Base-by-base conservation (phyloP, 208 protist genomes). In the Leptomonas pyrrhocoris region DNA sequence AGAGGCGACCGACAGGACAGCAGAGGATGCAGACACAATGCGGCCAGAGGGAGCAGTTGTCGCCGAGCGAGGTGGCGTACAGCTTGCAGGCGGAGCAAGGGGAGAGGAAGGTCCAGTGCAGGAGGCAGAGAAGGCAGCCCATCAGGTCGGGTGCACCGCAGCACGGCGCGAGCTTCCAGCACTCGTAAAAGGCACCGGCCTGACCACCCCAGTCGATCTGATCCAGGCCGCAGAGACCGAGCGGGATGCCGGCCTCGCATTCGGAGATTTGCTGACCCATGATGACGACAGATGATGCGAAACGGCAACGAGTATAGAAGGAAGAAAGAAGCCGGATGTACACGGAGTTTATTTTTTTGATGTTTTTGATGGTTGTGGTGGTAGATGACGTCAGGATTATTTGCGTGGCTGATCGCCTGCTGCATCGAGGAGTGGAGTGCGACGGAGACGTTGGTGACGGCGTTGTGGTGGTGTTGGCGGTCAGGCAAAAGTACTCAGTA, bases 161-260 rank as follows among this genome's bases (percentile, higher is more conserved):
- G 77, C 83, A 95, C 48, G 90, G 87, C 16, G 79, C 48, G 13
- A 82, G 28, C 66, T 83, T 80, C 90, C 90, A 95, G 60, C 69
- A 80, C 66, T 95, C 85, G 82, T 88, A 93, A 66, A 89, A 80
- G 57, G 73, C 73, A 13, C 89, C 84, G 21, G 84, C 90, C 59
- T 84, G 19, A 38, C 87, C 84, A 27, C 74, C 60, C 90, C 87
- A 95, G 31, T 69, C 50, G 40, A 85, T 83, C 79, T 93, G 87
- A 27, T 91, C 85, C 9, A 93, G 31, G 11, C 90, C 90, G 46
- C 50, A 64, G 51, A 91, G 60, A 21, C 88, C 84, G 19, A 92
- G 77, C 0, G 80, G 75, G 42, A 71, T n/a, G 49, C 79, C 85
- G 27, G 19, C 13, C 43, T 59, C 19, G 66, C 84, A 84, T 50